Evolutionary conservation across 2,329 filamentous ascomycete genomes (phyloP), one percentile per base, ranked within the genome.

Genomic region (Grosmannia serpens): DNA sequence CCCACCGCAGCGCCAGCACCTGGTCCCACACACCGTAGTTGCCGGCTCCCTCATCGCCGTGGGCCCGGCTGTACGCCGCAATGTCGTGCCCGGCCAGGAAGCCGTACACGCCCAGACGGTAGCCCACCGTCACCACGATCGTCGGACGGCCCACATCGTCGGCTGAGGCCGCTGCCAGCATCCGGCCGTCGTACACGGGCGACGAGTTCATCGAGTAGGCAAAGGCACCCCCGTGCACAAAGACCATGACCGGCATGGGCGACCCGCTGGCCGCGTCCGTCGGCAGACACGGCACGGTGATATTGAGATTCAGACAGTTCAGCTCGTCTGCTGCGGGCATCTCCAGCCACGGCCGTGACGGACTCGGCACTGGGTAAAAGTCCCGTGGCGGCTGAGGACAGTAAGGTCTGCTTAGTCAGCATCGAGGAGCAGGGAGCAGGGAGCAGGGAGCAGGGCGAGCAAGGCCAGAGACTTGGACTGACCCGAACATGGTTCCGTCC

Each of bases 41-140:
- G 55, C 57, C 57, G 4, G 31, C 35, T n/a, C 58, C 58, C 2
- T 24, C 31, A 1, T 60, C 58, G 24, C 56, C 50, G 49, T 50
- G 15, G 8, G 47, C 35, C 13, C 11, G n/a, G 24, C 20, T 22
- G 20, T 49, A 24, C 6, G 20, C 47, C 10, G 26, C 44, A 9
- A 61, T 24, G 9, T 61, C 60, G 1, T 13, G n/a, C 17, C 60
- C 51, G 0, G 75, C 71, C 8, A 81, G 68, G 61, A 77, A 81
- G 1, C 77, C 78, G 22, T 78, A 57, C 9, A 57, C 57, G 57
- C 57, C 57, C 26, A 61, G 47, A 6, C 77, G 73, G 58, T 77
- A 76, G 59, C 66, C 67, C 49, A 68, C 59, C 4, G 67, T 65
- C 26, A 70, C 65, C 1, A 68, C 55, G n/a, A 69, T 62, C 2